Percentiles rank a stretch among this genome's conserved stretches.
Conservation (phyloP, 768 basidiomycete genomes). For the Pleurotus tuoliensis region DNA sequence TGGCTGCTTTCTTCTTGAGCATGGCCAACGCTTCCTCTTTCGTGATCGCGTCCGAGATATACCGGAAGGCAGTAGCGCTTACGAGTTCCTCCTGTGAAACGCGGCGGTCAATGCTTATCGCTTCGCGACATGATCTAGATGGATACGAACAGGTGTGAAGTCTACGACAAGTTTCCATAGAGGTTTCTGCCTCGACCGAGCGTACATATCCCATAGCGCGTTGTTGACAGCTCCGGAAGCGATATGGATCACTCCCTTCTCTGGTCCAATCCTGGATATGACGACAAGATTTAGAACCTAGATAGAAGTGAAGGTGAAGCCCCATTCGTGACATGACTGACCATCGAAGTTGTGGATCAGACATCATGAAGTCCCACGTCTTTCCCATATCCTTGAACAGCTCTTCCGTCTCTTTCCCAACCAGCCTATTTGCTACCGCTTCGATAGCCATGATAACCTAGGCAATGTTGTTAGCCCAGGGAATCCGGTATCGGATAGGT, state of each 20-base stretch:
- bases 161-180: slow-evolving; percentile 93
- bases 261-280: slow-evolving; percentile 77
- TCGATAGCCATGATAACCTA: slow-evolving; percentile 82
- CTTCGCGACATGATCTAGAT: not conserved
- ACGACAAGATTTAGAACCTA: not conserved
- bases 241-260: slow-evolving; percentile 93
- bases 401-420: slow-evolving; percentile 77
- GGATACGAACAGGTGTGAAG: slow-evolving; percentile 63
- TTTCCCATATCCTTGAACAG: slow-evolving; percentile 90
- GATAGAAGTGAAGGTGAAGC: too few relatives aligned
- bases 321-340: slow-evolving; percentile 23
- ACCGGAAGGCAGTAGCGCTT: slow-evolving; percentile 72
- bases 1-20: slow-evolving; percentile 71
- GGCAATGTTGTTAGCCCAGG: not conserved
- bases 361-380: slow-evolving; percentile 82
- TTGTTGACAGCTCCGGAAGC: slow-evolving; percentile 88
- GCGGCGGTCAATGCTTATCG: too few relatives aligned
- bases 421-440: slow-evolving; percentile 73
- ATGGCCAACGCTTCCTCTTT: slow-evolving; percentile 84
- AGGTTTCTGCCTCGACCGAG: slow-evolving; percentile 75
- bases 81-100: slow-evolving; percentile 68
- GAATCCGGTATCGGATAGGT: not conserved
- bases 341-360: slow-evolving; percentile 92
- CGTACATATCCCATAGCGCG: slow-evolving; percentile 93
- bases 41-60: slow-evolving; percentile 92